A percentile compares a stretch with the other conserved stretches of the same genome.
These are phyloP conservation scores for Calonectria pauciramosa DNA, from an alignment of 2,329 filamentous ascomycete genomes.

Conservation along the genomic window DNA sequence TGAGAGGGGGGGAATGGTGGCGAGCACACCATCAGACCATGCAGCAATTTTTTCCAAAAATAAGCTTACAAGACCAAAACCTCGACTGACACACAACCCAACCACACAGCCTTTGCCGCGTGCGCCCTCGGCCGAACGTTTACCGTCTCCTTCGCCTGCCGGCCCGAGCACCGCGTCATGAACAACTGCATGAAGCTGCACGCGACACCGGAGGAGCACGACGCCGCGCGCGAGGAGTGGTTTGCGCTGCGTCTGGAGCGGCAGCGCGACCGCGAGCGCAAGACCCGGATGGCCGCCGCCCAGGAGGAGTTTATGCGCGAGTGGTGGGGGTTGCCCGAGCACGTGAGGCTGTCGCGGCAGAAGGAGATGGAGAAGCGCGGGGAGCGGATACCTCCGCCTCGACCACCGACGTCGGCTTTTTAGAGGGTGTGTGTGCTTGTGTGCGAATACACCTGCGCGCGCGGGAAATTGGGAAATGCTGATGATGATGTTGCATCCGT, in stretches of 20 bases:
- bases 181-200: slow-evolving; percentile 93
- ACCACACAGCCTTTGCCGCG: slow-evolving; percentile 83
- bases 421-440: too few relatives aligned
- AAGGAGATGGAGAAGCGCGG: slow-evolving; percentile 61
- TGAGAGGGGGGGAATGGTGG: neutral
- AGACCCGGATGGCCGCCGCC: slow-evolving; percentile 70
- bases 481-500: slow-evolving; percentile 37
- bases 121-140: slow-evolving; percentile 91
- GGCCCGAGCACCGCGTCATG: slow-evolving; percentile 84
- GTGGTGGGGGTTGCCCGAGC: slow-evolving; percentile 75
- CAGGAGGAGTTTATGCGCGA: slow-evolving; percentile 76
- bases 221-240: slow-evolving; percentile 94
- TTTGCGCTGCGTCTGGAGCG: slow-evolving; percentile 83
- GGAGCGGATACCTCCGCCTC: slow-evolving; percentile 65
- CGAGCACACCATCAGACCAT: slow-evolving; percentile 22
- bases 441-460: too few relatives aligned
- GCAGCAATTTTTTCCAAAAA: neutral
- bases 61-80: neutral
- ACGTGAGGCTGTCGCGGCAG: slow-evolving; percentile 64
- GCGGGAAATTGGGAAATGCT: neutral
- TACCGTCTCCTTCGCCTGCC: slow-evolving; percentile 89
- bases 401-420: slow-evolving; percentile 30
- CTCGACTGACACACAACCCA: neutral
- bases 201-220: slow-evolving; percentile 87
- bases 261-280: slow-evolving; percentile 74